Evolutionary conservation across 352 stramenopile species (phyloP).

Genomic region (Phytophthora tentaculata): DNA sequence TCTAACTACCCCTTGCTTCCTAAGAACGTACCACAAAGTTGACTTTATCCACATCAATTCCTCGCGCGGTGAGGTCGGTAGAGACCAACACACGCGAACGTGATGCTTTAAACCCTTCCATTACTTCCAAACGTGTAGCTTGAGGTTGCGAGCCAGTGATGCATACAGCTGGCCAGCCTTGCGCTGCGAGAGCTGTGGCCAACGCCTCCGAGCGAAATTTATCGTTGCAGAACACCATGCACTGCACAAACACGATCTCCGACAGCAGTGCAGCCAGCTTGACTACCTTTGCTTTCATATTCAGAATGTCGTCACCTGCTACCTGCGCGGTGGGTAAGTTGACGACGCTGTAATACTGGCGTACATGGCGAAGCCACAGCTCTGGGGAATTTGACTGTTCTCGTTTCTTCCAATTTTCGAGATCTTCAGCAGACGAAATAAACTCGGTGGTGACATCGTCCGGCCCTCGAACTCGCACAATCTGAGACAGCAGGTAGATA

Average conservation of each 20-base stretch:
- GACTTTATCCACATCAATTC: conserved; percentile 80
- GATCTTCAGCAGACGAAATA: conserved; percentile 50
- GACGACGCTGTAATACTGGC: conserved; percentile 75
- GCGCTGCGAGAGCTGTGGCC: conserved; percentile 49
- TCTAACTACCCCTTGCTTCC: neutral
- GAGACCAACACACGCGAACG: conserved; percentile 72
- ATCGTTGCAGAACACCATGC: conserved; percentile 89
- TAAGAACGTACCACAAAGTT: conserved; percentile 65
- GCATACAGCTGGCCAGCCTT: conserved; percentile 65
- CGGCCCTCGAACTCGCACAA: conserved; percentile 68
- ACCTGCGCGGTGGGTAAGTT: conserved; percentile 2
- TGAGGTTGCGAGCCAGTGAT: conserved; percentile 78
- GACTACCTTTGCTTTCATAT: conserved; percentile 66
- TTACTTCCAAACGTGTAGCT: conserved; percentile 60
- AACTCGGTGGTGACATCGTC: conserved; percentile 72
- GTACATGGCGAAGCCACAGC: conserved; percentile 75
- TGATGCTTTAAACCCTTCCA: conserved; percentile 63
- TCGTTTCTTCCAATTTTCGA: conserved; percentile 54
- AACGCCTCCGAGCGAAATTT: conserved; percentile 78
- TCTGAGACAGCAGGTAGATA: conserved; percentile 32
- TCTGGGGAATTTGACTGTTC: conserved; percentile 56
- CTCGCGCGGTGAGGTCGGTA: conserved; percentile 77
- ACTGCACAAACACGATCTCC: conserved; percentile 76
- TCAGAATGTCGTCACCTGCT: conserved; percentile 24
- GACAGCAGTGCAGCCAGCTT: conserved; percentile 61